Conservation (phyloP, 148 eudicot genomes). For the Suaeda aralocaspica region DNA sequence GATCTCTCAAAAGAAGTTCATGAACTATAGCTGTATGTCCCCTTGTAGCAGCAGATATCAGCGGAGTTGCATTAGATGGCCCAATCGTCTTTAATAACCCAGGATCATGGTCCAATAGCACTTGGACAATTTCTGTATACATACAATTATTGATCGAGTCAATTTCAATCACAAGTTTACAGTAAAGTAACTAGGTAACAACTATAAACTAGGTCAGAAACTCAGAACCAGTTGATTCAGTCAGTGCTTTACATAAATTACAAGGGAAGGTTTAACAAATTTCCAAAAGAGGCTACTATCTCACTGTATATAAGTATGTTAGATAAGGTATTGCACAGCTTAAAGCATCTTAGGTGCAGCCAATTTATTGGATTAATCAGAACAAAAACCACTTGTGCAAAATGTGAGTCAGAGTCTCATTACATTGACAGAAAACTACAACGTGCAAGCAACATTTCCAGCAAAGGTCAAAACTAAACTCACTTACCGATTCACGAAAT, state of each 20-base stretch:
- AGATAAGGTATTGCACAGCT: not conserved
- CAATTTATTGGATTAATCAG: not conserved
- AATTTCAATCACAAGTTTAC: not conserved
- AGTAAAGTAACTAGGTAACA: not conserved
- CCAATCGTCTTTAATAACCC: slow-evolving; percentile 58
- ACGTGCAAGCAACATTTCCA: not conserved
- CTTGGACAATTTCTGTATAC: slow-evolving; percentile 62
- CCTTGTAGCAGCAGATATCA: slow-evolving; percentile 70
- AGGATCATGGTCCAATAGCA: slow-evolving; percentile 67
- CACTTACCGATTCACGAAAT: not conserved
- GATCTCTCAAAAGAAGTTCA: slow-evolving; percentile 68
- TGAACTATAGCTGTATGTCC: slow-evolving; percentile 67
- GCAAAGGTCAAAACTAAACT: not conserved
- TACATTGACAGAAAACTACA: not conserved
- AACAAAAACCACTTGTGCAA: not conserved
- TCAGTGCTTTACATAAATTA: not conserved
- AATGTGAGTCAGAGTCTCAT: not conserved
- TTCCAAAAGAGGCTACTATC: not conserved
- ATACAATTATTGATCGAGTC: slow-evolving; percentile 13
- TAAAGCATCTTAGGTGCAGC: not conserved
- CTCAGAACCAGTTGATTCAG: not conserved
- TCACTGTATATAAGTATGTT: not conserved
- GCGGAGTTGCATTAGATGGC: slow-evolving; percentile 71
- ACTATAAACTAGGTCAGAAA: not conserved
- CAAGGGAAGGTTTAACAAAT: not conserved